These are phyloP conservation scores for Dendrobium huoshanense DNA, from an alignment of 106 monocot genomes.

Conservation along the genomic window DNA sequence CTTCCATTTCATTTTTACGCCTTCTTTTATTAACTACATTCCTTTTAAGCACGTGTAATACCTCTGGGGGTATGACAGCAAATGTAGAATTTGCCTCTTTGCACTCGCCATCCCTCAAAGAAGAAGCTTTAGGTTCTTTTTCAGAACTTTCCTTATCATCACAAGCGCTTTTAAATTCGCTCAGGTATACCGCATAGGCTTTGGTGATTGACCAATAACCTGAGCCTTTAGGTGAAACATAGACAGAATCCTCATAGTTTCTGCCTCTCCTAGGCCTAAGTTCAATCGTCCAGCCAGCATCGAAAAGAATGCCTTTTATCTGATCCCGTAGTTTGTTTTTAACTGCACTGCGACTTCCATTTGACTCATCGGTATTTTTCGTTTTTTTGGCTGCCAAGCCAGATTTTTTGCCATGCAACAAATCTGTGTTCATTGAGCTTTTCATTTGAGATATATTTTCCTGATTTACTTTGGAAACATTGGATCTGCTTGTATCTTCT, in stretches of 20 bases:
- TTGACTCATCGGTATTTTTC: background rate
- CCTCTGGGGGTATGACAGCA: conserved; percentile 1
- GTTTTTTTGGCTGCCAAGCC: background rate
- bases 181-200: conserved; percentile 16
- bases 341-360: conserved; percentile 8
- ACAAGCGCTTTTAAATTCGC: background rate
- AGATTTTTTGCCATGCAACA: conserved; percentile 1
- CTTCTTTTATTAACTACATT: conserved; percentile 27
- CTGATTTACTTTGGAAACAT: background rate
- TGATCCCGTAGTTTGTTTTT: conserved; percentile 11
- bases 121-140: background rate
- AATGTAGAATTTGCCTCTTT: conserved; percentile 1
- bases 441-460: background rate
- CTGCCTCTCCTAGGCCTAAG: conserved; percentile 27
- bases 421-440: background rate
- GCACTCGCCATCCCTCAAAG: background rate
- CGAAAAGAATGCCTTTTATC: conserved; percentile 17
- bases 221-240: conserved; percentile 18
- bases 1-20: conserved; percentile 4
- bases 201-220: conserved; percentile 29
- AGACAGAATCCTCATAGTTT: conserved; percentile 22
- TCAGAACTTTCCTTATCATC: background rate
- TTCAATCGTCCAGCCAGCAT: conserved; percentile 26
- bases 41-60: conserved; percentile 26
- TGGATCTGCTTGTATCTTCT: background rate